Base-by-base conservation (phyloP, 495 filamentous ascomycete species). In the Hypoxylon cercidicola region DNA sequence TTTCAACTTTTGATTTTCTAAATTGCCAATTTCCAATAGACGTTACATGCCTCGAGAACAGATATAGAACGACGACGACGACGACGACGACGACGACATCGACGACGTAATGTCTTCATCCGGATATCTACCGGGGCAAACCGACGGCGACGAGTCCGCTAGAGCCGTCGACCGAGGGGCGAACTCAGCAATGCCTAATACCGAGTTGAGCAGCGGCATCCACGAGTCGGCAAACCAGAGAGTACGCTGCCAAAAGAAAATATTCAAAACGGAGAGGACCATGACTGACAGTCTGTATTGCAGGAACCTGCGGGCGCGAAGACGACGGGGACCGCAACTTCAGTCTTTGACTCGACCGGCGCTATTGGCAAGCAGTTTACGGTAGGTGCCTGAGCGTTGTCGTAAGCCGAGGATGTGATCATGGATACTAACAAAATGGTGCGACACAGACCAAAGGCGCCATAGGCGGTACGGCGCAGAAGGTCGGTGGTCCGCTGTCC, bases 121-220 rank as follows among this genome's bases (percentile, higher is more conserved):
- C 7, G 40, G 18, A 43, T 43, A 43, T 11, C 40, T 3, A 19
- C n/a, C 4, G 11, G 40, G 40, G 13, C 40, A 43, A 11, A 43
- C 2, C 40, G 35, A 39, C 35, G 35, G 35, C 35, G 35, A 39
- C 35, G 35, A 39, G 35, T 39, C 35, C 6, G 35, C 35, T 3
- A 39, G n/a, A 13, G 40, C 40, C 40, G 4, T 19, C 15, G 18
- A 43, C 15, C 40, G 18, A 21, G 43, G 43, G 15, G 43, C 20
- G 6, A 21, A 8, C 1, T 21, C 11, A 3, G 10, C 10, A 23
- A 23, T 23, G 43, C 18, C 18, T 18, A 45, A 45, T 18, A 45
- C 43, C 8, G 43, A 45, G 20, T 15, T 13, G 10, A 45, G 43
- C 20, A 21, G 43, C 43, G 43, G 43, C 43, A 45, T 45, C 12